Conservation (phyloP, 371 early-diverging fungal genomes). For the Choanephora cucurbitarum region DNA sequence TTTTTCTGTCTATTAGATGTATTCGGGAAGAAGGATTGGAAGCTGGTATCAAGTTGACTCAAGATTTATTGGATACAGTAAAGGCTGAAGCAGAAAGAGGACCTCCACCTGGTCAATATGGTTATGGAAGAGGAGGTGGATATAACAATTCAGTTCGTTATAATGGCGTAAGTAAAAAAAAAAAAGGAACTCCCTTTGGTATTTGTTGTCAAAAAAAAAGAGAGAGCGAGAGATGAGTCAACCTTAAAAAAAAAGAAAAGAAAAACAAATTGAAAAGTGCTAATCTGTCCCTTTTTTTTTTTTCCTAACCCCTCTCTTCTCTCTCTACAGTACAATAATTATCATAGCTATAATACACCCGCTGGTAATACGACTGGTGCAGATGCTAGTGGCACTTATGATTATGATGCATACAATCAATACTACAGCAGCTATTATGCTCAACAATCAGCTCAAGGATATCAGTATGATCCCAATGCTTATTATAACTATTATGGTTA, state of each 20-base stretch:
- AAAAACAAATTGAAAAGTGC: not conserved
- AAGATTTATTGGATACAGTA: constrained; percentile 80
- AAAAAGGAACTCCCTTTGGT: too few relatives aligned
- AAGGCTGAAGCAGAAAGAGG: constrained; percentile 67
- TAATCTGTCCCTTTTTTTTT: constrained; percentile 13
- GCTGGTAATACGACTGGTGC: constrained; percentile 13
- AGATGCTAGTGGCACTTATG: constrained; percentile 16
- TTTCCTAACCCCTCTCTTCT: constrained; percentile 25
- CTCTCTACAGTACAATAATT: constrained; percentile 9
- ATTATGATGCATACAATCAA: constrained; percentile 17
- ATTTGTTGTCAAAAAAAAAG: too few relatives aligned
- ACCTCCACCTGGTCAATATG: constrained; percentile 34
- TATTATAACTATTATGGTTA: constrained; percentile 51
- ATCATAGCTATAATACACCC: constrained; percentile 13
- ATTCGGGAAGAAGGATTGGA: constrained; percentile 67
- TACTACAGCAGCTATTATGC: constrained; percentile 22
- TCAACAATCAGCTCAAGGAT: constrained; percentile 20
- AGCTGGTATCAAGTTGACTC: constrained; percentile 67
- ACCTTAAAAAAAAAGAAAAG: constrained; percentile 9
- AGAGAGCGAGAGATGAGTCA: not conserved
- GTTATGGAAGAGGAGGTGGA: constrained; percentile 37
- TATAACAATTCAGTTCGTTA: constrained; percentile 6
- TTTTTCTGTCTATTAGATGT: constrained; percentile 43
- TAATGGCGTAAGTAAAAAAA: constrained; percentile 20
- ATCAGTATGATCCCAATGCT: constrained; percentile 44